Base-by-base conservation (phyloP, 106 monocot genomes). In the Phalaenopsis aphrodite region DNA sequence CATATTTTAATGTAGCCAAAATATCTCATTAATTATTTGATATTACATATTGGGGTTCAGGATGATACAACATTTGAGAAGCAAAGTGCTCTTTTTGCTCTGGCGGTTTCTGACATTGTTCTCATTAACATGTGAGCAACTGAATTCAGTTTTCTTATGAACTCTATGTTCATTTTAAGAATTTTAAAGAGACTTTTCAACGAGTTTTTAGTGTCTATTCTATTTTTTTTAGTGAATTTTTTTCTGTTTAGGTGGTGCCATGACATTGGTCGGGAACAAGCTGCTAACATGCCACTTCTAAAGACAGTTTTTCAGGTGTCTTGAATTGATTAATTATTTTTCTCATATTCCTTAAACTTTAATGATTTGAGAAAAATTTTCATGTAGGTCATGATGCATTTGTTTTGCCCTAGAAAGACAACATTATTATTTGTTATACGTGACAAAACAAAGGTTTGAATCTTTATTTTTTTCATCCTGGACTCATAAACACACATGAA, bases 261-360 rank as follows among this genome's bases (percentile, higher is more conserved):
- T 83, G 96, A 96, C 69, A 96, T 96, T 85, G 93, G 96, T 12
- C 91, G 96, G 12, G 93, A 96, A 78, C 96, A 96, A 19, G 96
- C 91, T 85, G 93, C 93, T 72, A 96, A 96, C 78, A 96, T 79
- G 57, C 93, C 91, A 72, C 91, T 96, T 80, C 41, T 96, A 48
- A 96, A 93, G 61, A 21, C n/a, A 61, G 10, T 61, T 61, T 61
- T 61, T 61, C n/a, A 21, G 61, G 61, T 61, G n/a, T 61, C 21
- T n/a, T 61, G 6, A 61, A 4, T 61, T 61, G 3, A 61, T 61
- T 61, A 69, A 38, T 69, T 10, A 69, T 10, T 1, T 11, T 9
- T 69, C 5, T 48, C 48, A 48, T 48, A 8, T 10, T 69, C 38
- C 38, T 12, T 3, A 39, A 8, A 1, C 37, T 69, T 14, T 37